Base-by-base conservation (phyloP, 2,329 filamentous ascomycete genomes). In the Neofusicoccum ribis region DNA sequence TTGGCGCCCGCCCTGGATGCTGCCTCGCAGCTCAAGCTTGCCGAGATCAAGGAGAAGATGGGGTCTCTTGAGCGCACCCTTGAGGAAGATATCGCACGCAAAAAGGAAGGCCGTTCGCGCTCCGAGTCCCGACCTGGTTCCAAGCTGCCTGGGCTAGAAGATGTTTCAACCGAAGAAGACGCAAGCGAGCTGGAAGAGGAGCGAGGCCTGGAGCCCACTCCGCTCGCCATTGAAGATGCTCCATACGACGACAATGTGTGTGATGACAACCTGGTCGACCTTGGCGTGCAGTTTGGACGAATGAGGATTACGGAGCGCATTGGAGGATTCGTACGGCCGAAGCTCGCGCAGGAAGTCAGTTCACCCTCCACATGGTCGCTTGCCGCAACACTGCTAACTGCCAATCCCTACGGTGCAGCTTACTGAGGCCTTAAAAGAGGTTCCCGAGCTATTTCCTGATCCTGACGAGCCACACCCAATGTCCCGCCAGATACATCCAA, bases 11-110 rank as follows among this genome's bases (percentile, higher is more conserved):
- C 87, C 23, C 80, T 91, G n/a, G 90, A 92, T 74, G 84, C 89
- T 67, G 86, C 86, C 7, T 87, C 87, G 62, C 89, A 91, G 75
- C 82, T 88, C 70, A 88, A 88, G 70, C 81, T 93, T 63, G 89
- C 88, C 3, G 88, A 92, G 72, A 89, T 93, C 74, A 93, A 93
- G 78, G 90, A 93, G 75, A 89, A 89, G 76, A 90, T 92, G 76
- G 89, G 89, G 31, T 86, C 85, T 8, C 78, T 92, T 17, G 90
- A 92, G 77, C 83, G 87, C 62, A 85, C 88, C 64, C 81, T 92
- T 5, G 90, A 92, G 75, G 81, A 87, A 49, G 88, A 91, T 73
- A 85, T 90, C 36, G 87, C 86, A 15, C 83, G 83, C 64, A 81
- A 78, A 71, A 34, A 37, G 1, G 31, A 39, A n/a, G 15, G 52